Base-by-base conservation (phyloP, 2,329 filamentous ascomycete genomes). In the Neofusicoccum ribis region DNA sequence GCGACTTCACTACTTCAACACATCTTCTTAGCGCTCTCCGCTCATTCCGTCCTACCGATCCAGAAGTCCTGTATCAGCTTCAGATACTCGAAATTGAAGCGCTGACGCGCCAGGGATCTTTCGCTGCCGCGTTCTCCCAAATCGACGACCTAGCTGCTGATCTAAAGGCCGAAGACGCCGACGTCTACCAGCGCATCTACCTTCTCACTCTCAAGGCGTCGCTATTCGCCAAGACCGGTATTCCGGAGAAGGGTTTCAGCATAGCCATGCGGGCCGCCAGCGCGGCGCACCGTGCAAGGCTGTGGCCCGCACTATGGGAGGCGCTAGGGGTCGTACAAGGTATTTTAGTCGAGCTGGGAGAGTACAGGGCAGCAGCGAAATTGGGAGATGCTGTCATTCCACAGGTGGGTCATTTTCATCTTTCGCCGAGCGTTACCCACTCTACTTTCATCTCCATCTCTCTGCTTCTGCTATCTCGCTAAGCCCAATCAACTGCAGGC, bases 201-300 rank as follows among this genome's bases (percentile, higher is more conserved):
- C 83, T 96, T 0, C 84, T 96, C 14, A 83, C 91, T 2, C 78
- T 89, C 56, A 96, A 96, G 74, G 89, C 88, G 0, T 83, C 86
- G 5, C 83, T 96, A 3, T 87, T 92, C 64, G 85, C 87, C 63
- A 85, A 84, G 69, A 86, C 86, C 49, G 89, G 89, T 2, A 86
- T 89, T 2, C 85, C 92, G 0, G 86, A 91, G 70, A 86, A 90
- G 66, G 92, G 88, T 0, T 92, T 97, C 74, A 92, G 90, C 2
- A 83, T 93, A 5, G 88, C 88, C 4, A 83, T 96, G 71, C 85
- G 91, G 49, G 92, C 92, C 0, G 89, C 91, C 2, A 89, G 85
- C 72, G 86, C 92, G 17, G 89, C 91, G 0, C 88, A 90, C 81
- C 85, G 88, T 52, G 86, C 89, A 1, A 84, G 88, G 1, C 79